Percentiles rank a stretch among this genome's conserved stretches.
phyloP scores from a whole-genome alignment of 2,329 filamentous ascomycete genomes.

The Aspergillus pseudonomiae region DNA sequence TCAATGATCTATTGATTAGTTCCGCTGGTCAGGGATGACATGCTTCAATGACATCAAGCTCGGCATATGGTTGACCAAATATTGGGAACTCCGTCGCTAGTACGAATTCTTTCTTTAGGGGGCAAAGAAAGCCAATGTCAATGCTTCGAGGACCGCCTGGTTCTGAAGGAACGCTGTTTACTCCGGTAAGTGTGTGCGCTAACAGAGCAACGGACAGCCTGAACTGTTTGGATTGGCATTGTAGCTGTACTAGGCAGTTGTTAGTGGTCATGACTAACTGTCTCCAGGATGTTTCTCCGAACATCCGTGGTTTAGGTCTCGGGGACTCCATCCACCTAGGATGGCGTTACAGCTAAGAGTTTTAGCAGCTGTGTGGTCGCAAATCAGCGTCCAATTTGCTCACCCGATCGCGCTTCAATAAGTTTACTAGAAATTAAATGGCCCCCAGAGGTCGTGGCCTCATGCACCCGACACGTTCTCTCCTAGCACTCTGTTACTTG shows the following conservation, averaged over 20 bases:
- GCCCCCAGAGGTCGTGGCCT: conserved; percentile 11
- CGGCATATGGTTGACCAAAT: neutral
- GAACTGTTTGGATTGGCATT: neutral
- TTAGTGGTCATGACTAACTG: conserved; percentile 8
- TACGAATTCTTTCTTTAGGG: neutral
- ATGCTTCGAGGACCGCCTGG: neutral
- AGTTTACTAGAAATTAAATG: conserved; percentile 13
- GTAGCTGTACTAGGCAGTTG: neutral
- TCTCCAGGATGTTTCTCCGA: conserved; percentile 20
- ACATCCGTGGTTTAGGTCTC: conserved; percentile 14
- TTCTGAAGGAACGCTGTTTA: neutral
- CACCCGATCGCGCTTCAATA: conserved; percentile 8
- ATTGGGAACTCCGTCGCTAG: neutral
- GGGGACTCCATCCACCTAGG: conserved; percentile 5
- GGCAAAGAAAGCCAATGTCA: neutral
- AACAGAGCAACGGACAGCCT: neutral
- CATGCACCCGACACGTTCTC: conserved; percentile 23
- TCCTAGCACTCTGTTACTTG: neutral
- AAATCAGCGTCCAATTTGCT: conserved; percentile 23
- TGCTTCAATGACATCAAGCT: neutral
- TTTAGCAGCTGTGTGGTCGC: conserved; percentile 18
- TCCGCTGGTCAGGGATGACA: neutral
- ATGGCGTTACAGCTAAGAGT: conserved; percentile 25
- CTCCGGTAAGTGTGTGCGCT: neutral
- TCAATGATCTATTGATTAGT: neutral